A percentile compares a stretch with the other conserved stretches of the same genome.
Evolutionary conservation across 2,329 filamentous ascomycete genomes (phyloP).

Genomic region (Orbilia quercus): DNA sequence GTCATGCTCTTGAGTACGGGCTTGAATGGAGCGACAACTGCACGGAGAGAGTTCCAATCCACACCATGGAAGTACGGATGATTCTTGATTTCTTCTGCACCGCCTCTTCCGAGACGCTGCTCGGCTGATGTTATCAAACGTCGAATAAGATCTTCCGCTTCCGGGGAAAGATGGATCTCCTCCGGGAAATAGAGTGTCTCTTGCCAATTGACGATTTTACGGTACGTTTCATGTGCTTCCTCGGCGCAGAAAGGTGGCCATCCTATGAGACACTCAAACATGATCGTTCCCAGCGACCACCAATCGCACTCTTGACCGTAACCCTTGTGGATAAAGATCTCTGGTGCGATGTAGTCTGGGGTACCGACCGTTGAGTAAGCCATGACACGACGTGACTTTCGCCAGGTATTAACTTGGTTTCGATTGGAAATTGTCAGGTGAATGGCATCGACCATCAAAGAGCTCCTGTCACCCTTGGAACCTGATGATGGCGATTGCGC

Average conservation of each 20-base stretch:
- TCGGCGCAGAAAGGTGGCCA: constrained; percentile 99
- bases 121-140: constrained; percentile 94
- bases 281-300: constrained; percentile 99
- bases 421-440: constrained; percentile 98
- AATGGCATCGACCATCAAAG: constrained; percentile 96
- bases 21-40: constrained; percentile 95
- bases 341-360: constrained; percentile 97
- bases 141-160: constrained; percentile 91
- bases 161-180: constrained; percentile 85
- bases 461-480: constrained; percentile 78
- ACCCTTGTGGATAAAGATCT: constrained; percentile 96
- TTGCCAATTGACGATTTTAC: constrained; percentile 99
- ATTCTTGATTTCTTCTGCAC: constrained; percentile 89
- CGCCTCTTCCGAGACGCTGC: constrained; percentile 86
- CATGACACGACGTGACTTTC: constrained; percentile 92
- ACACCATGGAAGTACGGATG: constrained; percentile 98
- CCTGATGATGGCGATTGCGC: constrained; percentile 64
- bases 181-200: constrained; percentile 96
- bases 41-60: constrained; percentile 89
- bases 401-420: constrained; percentile 98
- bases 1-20: constrained; percentile 91
- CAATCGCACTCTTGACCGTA: constrained; percentile 98
- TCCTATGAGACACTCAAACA: constrained; percentile 98
- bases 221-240: constrained; percentile 96
- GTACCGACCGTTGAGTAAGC: constrained; percentile 98